A percentile compares a stretch with the other conserved stretches of the same genome.
Conservation (phyloP, 2,329 filamentous ascomycete species). For the Drechmeria coniospora region DNA sequence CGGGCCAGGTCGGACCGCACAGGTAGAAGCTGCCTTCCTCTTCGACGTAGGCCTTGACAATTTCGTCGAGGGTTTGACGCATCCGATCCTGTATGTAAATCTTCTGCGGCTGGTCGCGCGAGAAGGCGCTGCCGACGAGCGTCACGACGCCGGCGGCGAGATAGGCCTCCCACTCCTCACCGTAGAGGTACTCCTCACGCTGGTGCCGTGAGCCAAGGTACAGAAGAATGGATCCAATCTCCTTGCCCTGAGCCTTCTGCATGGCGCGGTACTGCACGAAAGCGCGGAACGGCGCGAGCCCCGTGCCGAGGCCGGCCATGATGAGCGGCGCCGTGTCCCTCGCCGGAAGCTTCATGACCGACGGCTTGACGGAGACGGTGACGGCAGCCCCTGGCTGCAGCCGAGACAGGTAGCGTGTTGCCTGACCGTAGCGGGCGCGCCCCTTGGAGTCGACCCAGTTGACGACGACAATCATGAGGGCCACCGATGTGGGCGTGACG, state of each 20-base stretch:
- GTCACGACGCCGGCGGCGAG: constrained; percentile 91
- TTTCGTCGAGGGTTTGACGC: constrained; percentile 71
- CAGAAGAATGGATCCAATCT: constrained; percentile 81
- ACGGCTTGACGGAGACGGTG: constrained; percentile 91
- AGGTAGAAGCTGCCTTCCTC: constrained; percentile 92
- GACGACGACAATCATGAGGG: constrained; percentile 93
- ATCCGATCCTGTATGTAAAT: constrained; percentile 99
- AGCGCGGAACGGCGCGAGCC: constrained; percentile 95
- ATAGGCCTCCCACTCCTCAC: constrained; percentile 98
- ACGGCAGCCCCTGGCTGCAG: constrained; percentile 64
- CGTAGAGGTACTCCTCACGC: constrained; percentile 96
- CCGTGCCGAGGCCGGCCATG: constrained; percentile 97
- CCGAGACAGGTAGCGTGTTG: constrained; percentile 72
- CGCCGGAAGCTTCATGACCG: constrained; percentile 94
- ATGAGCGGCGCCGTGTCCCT: constrained; percentile 85
- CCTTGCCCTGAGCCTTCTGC: constrained; percentile 93
- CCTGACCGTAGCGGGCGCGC: constrained; percentile 81
- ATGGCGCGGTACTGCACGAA: constrained; percentile 97
- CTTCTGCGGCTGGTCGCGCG: constrained; percentile 91
- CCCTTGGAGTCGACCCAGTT: constrained; percentile 84
- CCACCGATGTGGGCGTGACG: constrained; percentile 76
- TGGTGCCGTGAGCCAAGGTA: constrained; percentile 97
- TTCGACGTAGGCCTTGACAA: constrained; percentile 71
- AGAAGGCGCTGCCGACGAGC: constrained; percentile 84
- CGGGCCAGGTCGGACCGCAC: constrained; percentile 95